Conservation (phyloP, 2,329 filamentous ascomycete species). For the Coccinonectria pachysandricola region DNA sequence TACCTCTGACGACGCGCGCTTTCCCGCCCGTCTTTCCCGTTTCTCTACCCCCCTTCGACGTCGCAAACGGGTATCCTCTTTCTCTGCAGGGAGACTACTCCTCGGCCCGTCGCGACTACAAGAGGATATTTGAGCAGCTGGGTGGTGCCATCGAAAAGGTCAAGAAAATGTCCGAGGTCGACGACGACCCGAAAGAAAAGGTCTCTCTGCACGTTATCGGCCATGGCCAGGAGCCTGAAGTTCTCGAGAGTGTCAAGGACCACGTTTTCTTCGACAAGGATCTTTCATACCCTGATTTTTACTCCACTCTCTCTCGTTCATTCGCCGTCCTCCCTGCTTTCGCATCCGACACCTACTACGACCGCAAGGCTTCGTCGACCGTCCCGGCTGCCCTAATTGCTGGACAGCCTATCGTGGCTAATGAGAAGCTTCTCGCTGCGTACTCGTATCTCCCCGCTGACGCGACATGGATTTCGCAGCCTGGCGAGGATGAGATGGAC, state of each 20-base stretch:
- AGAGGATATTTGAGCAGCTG: conserved; percentile 16
- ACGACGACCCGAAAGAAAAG: conserved; percentile 5
- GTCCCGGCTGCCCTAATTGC: conserved; percentile 19
- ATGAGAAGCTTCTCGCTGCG: conserved; percentile 13
- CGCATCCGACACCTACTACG: conserved; percentile 17
- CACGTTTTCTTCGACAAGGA: conserved; percentile 15
- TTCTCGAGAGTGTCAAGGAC: conserved; percentile 12
- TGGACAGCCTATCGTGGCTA: conserved; percentile 17
- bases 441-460: conserved; percentile 18
- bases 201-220: conserved; percentile 18
- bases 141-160: conserved; percentile 13
- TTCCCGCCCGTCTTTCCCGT: conserved; percentile 19
- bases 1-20: conserved; percentile 12
- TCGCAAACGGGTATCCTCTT: conserved; percentile 10
- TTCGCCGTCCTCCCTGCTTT: conserved; percentile 17
- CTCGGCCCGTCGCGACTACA: conserved; percentile 16
- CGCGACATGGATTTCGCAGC: conserved; percentile 13
- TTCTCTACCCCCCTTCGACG: conserved; percentile 8
- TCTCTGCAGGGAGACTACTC: conserved; percentile 21
- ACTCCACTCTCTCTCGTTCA: conserved; percentile 11
- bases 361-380: conserved; percentile 20
- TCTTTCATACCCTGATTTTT: conserved; percentile 20
- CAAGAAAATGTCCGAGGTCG: conserved; percentile 2
- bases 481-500: conserved; percentile 18
- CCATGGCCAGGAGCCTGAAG: conserved; percentile 14